Conservation (phyloP, 345 rosid genomes). For the Lepidium didymum region DNA sequence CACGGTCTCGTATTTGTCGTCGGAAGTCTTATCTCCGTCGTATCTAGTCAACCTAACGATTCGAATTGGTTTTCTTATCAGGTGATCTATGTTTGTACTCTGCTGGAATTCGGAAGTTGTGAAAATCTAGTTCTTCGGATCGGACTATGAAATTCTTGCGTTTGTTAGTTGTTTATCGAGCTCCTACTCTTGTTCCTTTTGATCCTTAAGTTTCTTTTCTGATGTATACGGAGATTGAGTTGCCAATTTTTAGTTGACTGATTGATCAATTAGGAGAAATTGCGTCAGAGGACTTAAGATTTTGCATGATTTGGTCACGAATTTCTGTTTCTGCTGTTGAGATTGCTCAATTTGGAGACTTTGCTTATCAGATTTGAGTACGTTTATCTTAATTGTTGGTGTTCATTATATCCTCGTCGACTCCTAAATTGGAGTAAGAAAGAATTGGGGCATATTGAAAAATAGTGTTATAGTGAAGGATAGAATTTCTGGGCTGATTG, state of each 20-base stretch:
- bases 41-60: conserved; percentile 7
- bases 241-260: conserved; percentile 11
- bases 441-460: neutral
- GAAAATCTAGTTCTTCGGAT: neutral
- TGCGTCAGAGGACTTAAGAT: neutral
- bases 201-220: neutral
- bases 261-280: conserved; percentile 4
- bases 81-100: conserved; percentile 12
- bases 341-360: neutral
- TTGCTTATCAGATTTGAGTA: neutral
- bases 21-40: conserved; percentile 13
- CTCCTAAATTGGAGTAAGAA: neutral
- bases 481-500: neutral
- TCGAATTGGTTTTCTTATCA: neutral
- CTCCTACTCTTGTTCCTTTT: neutral
- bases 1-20: neutral
- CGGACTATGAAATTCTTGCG: neutral
- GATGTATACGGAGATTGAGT: neutral
- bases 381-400: neutral
- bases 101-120: neutral
- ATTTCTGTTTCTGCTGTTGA: neutral
- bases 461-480: neutral
- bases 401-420: neutral
- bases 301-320: neutral
- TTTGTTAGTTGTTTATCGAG: neutral